Conservation (phyloP, 2,329 filamentous ascomycete species). For the Ascochyta rabiei region DNA sequence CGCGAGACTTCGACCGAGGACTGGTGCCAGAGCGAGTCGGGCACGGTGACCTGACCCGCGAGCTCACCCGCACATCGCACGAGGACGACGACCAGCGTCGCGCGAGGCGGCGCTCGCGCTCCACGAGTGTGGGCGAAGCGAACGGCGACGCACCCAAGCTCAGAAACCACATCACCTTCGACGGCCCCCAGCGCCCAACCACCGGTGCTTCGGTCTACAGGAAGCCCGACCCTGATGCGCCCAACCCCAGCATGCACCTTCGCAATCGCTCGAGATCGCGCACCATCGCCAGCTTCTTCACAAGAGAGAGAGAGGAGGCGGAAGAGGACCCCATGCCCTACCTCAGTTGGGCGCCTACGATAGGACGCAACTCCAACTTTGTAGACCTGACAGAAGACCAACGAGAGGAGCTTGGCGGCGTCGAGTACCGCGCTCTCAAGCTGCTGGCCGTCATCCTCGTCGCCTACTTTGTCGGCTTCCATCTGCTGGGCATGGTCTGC, state of each 20-base stretch:
- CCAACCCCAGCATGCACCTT: constrained; percentile 27
- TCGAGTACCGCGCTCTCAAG: constrained; percentile 93
- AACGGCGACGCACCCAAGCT: constrained; percentile 50
- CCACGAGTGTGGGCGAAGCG: constrained; percentile 34
- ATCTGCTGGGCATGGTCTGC: constrained; percentile 74
- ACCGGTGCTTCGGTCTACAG: constrained; percentile 42
- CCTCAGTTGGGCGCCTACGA: constrained; percentile 89
- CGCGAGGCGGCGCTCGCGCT: constrained; percentile 30
- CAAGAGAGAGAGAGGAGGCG: constrained; percentile 59
- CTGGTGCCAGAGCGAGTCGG: constrained; percentile 69
- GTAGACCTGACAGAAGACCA: constrained; percentile 87
- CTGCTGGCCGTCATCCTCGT: constrained; percentile 79
- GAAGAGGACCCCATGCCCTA: constrained; percentile 73
- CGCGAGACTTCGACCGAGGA: constrained; percentile 86
- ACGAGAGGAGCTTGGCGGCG: constrained; percentile 91
- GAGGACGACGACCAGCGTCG: constrained; percentile 27
- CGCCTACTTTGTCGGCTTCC: constrained; percentile 82
- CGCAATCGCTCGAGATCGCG: constrained; percentile 49
- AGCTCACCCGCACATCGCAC: constrained; percentile 28
- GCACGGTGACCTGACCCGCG: constrained; percentile 40
- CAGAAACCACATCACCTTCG: constrained; percentile 68
- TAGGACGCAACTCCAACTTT: constrained; percentile 92
- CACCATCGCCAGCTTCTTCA: constrained; percentile 66
- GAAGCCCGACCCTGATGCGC: constrained; percentile 19
- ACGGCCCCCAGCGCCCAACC: constrained; percentile 60